Percentiles rank a stretch among this genome's conserved stretches.
phyloP scores from a whole-genome alignment of 1,284 basidiomycete genomes.

The Apiotrichum brassicae region DNA sequence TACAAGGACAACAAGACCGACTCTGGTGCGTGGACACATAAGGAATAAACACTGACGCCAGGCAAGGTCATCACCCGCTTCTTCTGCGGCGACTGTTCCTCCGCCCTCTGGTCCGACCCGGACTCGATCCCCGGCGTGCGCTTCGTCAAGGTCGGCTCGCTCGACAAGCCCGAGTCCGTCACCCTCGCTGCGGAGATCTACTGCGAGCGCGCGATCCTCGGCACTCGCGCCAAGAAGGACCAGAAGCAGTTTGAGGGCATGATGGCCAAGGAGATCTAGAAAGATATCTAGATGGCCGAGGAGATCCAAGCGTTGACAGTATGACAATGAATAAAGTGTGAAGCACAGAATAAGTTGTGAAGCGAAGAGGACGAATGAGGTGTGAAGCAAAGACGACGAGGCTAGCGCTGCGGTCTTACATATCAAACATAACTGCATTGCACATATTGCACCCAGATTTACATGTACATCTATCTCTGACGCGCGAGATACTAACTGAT shows the following conservation, averaged over 20 bases:
- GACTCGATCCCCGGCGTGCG: conserved; percentile 10
- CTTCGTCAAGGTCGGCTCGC: conserved; percentile 14
- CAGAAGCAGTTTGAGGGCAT: conserved; percentile 20
- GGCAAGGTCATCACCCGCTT: conserved; percentile 21
- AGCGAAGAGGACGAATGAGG: too few relatives aligned
- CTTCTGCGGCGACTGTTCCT: conserved; percentile 29
- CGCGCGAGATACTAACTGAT: too few relatives aligned
- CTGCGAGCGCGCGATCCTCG: conserved; percentile 7
- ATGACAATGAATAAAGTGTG: too few relatives aligned
- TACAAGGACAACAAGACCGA: conserved; percentile 11
- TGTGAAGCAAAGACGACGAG: too few relatives aligned
- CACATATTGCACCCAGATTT: too few relatives aligned
- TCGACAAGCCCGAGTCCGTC: conserved; percentile 8
- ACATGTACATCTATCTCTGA: too few relatives aligned
- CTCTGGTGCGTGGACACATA: conserved; percentile 1
- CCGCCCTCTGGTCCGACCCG: conserved; percentile 16
- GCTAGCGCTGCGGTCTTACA: too few relatives aligned
- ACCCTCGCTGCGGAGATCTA: conserved; percentile 15
- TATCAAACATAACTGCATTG: too few relatives aligned
- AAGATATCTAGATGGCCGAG: background rate
- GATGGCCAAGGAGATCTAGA: conserved; percentile 18
- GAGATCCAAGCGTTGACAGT: too few relatives aligned
- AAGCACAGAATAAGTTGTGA: too few relatives aligned
- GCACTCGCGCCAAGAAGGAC: conserved; percentile 1
- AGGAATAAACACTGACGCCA: background rate